phyloP scores from a whole-genome alignment of 139 green algal species.

The Chlamydomonas asymmetrica region DNA sequence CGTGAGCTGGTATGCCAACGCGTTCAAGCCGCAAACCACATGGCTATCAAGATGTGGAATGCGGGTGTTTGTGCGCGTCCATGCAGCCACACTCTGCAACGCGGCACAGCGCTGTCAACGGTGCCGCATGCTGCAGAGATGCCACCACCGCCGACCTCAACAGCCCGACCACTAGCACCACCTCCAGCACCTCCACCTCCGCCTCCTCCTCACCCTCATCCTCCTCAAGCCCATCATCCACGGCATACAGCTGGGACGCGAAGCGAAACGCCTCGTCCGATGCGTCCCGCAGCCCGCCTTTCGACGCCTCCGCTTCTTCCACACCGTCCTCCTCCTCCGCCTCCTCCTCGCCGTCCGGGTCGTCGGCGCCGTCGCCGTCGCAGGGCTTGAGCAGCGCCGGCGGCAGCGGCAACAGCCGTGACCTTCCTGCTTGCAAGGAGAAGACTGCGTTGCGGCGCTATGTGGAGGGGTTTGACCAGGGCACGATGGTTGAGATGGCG shows the following conservation, averaged over 20 bases:
- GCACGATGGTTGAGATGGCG: constrained; percentile 77
- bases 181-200: not conserved
- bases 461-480: constrained; percentile 88
- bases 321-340: not conserved
- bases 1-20: no score
- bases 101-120: no score
- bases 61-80: no score
- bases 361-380: not conserved
- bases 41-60: no score
- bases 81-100: no score
- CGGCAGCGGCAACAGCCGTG: not conserved
- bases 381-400: not conserved
- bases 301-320: no score
- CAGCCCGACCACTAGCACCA: not conserved
- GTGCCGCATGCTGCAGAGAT: no score
- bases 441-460: constrained; percentile 73
- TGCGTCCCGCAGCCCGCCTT: no score
- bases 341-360: not conserved
- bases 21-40: no score
- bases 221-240: not conserved
- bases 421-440: no score
- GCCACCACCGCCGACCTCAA: constrained; percentile 28
- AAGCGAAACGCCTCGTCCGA: no score
- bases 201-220: not conserved
- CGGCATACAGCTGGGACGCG: not conserved